Evolutionary conservation across 768 basidiomycete species (phyloP), one percentile per base, ranked within the genome.

Genomic region (Mycena rosella): DNA sequence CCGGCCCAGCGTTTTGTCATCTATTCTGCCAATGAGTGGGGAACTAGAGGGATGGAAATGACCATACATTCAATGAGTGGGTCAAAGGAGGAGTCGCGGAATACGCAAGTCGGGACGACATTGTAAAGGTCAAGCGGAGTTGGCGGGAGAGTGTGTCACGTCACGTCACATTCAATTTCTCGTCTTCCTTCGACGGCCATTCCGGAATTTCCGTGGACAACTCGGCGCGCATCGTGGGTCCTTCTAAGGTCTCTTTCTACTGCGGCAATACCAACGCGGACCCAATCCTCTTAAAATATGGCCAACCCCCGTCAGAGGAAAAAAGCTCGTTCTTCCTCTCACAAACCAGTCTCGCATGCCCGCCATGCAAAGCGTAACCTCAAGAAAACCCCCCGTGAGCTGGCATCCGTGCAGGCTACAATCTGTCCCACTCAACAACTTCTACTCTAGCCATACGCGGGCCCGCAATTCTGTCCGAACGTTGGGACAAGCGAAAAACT

Each of bases 251-350:
- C 47, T 11, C 2, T 6, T 45, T 10, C 44, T 17, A 49, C 26
- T 45, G 7, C 13, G 13, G n/a, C n/a, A 22, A 22, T 15, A 4
- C 38, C 44, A 5, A 22, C 13, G 7, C 20, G n/a, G 44, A 24
- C n/a, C 47, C 27, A 49, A 18, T 18, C 57, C 40, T 45, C 44
- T 40, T 63, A 27, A 44, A 76, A 27, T 24, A 98, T 99, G 96
- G 95, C 91, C 61, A 98, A 98, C 78, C 96, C 96, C 71, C 89
- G 96, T 62, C 97, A 99, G 80, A 87, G 96, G 67, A 88, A 90
- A 73, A 99, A 98, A 82, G 78, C 87, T 24, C 89, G 91, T 47
- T 96, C 96, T 27, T 88, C 89, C 20, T 83, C 88, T n/a, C 86
- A 95, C 78, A 89, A 83, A 70, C 81, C 91, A 24, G 86, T 94